Base-by-base conservation (phyloP, 306 rosid genomes). In the Vachellia collinsii region DNA sequence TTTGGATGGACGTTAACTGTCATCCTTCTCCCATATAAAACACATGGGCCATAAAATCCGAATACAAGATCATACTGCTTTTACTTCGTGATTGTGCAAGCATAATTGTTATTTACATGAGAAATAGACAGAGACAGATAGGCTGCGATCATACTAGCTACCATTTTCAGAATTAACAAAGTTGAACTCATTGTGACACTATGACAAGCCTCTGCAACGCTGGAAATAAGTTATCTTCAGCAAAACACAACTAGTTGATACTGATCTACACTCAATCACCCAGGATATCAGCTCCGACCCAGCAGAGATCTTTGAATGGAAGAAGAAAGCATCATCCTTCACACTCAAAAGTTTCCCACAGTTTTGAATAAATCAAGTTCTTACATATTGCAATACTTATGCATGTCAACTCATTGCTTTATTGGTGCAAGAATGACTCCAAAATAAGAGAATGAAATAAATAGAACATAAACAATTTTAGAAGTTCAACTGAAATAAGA, bases 401-500 rank as follows among this genome's bases (percentile, higher is more conserved):
- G 25, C 34, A n/a, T 36, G 37, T 70, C 22, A 34, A 34, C 50
- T 29, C 44, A 29, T 65, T 4, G 63, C 44, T 44, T 72, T 64
- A 66, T 76, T 34, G 34, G 75, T 41, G 72, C 37, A 77, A 75
- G 56, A 85, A 54, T 14, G 37, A 3, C 68, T 62, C 16, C 38
- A 75, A 34, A 78, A 34, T 43, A 82, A 48, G 70, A 54, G 48
- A 29, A 69, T 36, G 14, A 14, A 17, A 51, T 13, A 63, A 75
- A 73, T 61, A 65, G 70, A 82, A 53, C 47, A 75, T 66, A 44
- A 39, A 72, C 47, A 66, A 47, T 8, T 66, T 73, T 36, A 56
- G 39, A 73, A 80, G 74, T 53, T 43, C 25, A 77, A 70, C 25
- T 22, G 43, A 63, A 29, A 66, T 81, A 37, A 79, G 42, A 80